Conservation (phyloP, 192 early-diverging fungal species). For the Lobulomyces angularis region DNA sequence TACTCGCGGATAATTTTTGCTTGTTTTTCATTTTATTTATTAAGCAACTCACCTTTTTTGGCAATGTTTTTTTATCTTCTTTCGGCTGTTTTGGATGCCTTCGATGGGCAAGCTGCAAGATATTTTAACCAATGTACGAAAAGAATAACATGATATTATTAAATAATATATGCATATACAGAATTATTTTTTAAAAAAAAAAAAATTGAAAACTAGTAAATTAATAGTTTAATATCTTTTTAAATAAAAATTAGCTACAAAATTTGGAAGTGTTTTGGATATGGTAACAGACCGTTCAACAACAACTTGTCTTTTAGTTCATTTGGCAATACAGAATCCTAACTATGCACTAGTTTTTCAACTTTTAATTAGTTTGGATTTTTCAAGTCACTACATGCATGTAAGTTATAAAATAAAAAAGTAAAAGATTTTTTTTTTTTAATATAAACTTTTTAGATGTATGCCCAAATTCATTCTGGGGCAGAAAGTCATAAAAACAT, state of each 20-base stretch:
- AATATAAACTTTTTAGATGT: no score
- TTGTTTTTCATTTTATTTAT: constrained; percentile 56
- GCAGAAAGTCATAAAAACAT: constrained; percentile 83
- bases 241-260: no score
- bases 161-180: no score
- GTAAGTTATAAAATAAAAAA: no score
- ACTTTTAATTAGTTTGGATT: constrained; percentile 81
- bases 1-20: constrained; percentile 77
- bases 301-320: constrained; percentile 82
- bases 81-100: constrained; percentile 86
- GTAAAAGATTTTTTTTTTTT: no score
- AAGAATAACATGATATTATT: no score
- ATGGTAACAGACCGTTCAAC: constrained; percentile 97
- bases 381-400: constrained; percentile 96
- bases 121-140: constrained; percentile 85
- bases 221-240: no score
- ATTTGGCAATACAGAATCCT: constrained; percentile 58
- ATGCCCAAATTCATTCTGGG: constrained; percentile 75
- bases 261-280: constrained; percentile 93
- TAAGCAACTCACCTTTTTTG: constrained; percentile 52
- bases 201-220: no score
- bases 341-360: constrained; percentile 69
- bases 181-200: no score
- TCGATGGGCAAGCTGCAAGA: constrained; percentile 90
- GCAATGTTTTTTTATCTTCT: constrained; percentile 71